phyloP scores from a whole-genome alignment of 352 stramenopile genomes.

The Globisporangium megalacanthum region DNA sequence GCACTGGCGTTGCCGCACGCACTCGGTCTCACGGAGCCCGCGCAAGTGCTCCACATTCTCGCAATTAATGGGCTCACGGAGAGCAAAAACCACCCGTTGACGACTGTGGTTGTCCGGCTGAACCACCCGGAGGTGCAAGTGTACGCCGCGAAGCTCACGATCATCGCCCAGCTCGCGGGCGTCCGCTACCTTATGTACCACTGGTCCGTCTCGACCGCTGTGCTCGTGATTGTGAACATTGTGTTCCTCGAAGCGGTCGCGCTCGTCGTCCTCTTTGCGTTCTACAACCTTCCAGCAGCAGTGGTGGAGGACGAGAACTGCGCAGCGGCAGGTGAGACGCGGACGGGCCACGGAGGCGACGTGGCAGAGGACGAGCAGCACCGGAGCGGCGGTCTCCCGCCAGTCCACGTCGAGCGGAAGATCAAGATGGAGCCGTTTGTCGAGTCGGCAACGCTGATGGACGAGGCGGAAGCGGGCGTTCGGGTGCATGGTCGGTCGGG shows the following conservation, averaged over 20 bases:
- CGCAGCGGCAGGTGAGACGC: neutral
- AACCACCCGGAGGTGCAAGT: constrained; percentile 72
- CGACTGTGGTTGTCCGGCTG: constrained; percentile 39
- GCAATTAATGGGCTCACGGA: constrained; percentile 72
- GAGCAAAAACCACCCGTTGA: constrained; percentile 43
- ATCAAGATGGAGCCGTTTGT: constrained; percentile 31
- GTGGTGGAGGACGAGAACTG: constrained; percentile 14
- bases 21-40: constrained; percentile 48
- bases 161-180: constrained; percentile 77
- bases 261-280: constrained; percentile 60
- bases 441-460: constrained; percentile 18
- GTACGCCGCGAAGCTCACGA: constrained; percentile 65
- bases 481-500: constrained; percentile 10
- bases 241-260: constrained; percentile 60
- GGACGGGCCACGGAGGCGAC: constrained; percentile 5
- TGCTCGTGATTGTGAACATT: constrained; percentile 75
- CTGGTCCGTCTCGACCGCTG: constrained; percentile 65
- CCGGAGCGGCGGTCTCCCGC: constrained; percentile 22
- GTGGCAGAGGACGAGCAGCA: constrained; percentile 16
- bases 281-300: constrained; percentile 42
- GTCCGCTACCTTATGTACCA: constrained; percentile 86
- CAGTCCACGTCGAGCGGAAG: constrained; percentile 26
- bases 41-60: constrained; percentile 43
- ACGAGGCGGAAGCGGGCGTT: constrained; percentile 14
- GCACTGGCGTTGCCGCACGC: constrained; percentile 52